Evolutionary conservation across 805 yeast genomes (phyloP).

Genomic region (Candida silvicultrix): DNA sequence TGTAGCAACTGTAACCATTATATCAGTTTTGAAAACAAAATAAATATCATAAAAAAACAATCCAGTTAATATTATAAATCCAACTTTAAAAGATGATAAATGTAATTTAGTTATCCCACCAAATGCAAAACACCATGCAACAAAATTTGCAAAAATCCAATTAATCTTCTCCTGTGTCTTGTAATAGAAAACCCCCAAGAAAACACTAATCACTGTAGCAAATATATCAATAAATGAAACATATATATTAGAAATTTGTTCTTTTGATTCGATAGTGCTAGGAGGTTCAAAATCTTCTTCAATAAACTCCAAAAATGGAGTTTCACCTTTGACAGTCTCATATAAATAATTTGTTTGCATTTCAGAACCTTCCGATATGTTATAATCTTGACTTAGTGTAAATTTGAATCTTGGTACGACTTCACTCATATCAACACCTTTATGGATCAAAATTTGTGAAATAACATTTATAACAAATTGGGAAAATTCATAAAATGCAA

Average conservation of each 20-base stretch:
- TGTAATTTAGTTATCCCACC: slow-evolving; percentile 33
- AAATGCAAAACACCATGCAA: slow-evolving; percentile 37
- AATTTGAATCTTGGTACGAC: not conserved
- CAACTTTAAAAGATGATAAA: slow-evolving; percentile 40
- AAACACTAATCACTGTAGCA: slow-evolving; percentile 16
- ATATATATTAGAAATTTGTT: slow-evolving; percentile 30
- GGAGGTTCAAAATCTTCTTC: not conserved
- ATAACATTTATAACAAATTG: not conserved
- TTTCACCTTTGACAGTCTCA: not conserved
- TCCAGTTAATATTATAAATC: slow-evolving; percentile 36
- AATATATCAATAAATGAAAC: slow-evolving; percentile 25
- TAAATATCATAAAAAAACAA: slow-evolving; percentile 58
- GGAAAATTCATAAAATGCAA: not conserved
- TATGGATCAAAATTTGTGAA: not conserved
- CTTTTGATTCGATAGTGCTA: slow-evolving; percentile 15
- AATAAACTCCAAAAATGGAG: slow-evolving; percentile 1
- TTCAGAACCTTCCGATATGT: not conserved
- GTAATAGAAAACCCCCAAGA: slow-evolving; percentile 13
- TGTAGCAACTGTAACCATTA: slow-evolving; percentile 60
- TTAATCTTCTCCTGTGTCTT: slow-evolving; percentile 24
- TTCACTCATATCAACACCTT: not conserved
- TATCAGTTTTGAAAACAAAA: slow-evolving; percentile 57
- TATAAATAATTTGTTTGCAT: not conserved
- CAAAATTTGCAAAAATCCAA: slow-evolving; percentile 41
- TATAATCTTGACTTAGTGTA: not conserved